Percentiles rank a stretch among this genome's conserved stretches.
phyloP scores from a whole-genome alignment of 768 basidiomycete species.

The Kwoniella europaea region DNA sequence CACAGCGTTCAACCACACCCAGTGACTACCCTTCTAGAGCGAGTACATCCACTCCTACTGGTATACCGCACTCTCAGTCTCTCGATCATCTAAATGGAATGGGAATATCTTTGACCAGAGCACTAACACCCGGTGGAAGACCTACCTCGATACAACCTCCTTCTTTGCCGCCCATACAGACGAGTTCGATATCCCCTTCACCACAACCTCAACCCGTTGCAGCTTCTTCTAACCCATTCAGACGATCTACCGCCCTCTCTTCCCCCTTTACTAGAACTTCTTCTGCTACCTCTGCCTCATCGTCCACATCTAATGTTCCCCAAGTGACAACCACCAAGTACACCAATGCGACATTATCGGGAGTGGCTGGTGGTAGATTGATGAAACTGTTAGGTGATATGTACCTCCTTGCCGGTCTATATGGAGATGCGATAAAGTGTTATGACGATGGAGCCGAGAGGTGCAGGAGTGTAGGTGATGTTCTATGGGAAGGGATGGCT shows the following conservation, averaged over 20 bases:
- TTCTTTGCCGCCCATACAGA: conserved; percentile 39
- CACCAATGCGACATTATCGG: conserved; percentile 66
- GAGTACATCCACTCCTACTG: conserved; percentile 24
- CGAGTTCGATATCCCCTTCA: conserved; percentile 24
- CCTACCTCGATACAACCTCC: conserved; percentile 47
- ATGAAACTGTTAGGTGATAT: conserved; percentile 88
- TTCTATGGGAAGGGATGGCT: conserved; percentile 85
- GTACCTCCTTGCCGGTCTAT: conserved; percentile 83
- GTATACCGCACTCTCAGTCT: conserved; percentile 26
- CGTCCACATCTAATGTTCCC: conserved; percentile 8
- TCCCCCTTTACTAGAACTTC: conserved; percentile 46
- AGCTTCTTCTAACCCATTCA: conserved; percentile 44
- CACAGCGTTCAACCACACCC: conserved; percentile 21
- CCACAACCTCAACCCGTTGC: conserved; percentile 22
- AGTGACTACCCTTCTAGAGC: conserved; percentile 23
- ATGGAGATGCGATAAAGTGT: conserved; percentile 79
- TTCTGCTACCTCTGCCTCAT: conserved; percentile 33
- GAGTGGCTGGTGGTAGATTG: conserved; percentile 80
- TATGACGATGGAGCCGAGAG: conserved; percentile 81
- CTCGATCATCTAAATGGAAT: conserved; percentile 32
- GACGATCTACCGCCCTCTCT: conserved; percentile 44
- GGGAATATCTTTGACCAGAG: conserved; percentile 45
- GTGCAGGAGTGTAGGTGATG: conserved; percentile 76
- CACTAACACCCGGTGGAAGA: conserved; percentile 47
- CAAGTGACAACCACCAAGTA: conserved; percentile 64